A percentile compares a stretch with the other conserved stretches of the same genome.
Conservation (phyloP, 306 rosid species). For the Quercus berberidifolia region DNA sequence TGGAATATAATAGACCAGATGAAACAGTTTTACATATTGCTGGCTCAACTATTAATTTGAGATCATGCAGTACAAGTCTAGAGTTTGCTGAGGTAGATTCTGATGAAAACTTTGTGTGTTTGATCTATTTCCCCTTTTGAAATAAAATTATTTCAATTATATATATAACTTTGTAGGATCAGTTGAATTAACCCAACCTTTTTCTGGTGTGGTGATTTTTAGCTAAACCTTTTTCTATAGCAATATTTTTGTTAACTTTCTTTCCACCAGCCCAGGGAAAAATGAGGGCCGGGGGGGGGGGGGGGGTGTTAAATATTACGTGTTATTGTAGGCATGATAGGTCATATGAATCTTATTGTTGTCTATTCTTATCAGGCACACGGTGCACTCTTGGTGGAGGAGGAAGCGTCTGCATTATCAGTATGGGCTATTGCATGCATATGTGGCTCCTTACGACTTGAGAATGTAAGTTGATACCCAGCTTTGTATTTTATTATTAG, state of each 20-base stretch:
- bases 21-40: slow-evolving; percentile 38
- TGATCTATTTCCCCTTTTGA: no score
- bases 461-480: slow-evolving; percentile 57
- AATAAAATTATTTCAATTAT: no score
- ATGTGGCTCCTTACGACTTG: slow-evolving; percentile 96
- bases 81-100: slow-evolving; percentile 67
- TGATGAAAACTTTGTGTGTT: slow-evolving; percentile 12
- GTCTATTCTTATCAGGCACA: slow-evolving; percentile 68
- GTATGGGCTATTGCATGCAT: slow-evolving; percentile 90
- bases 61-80: slow-evolving; percentile 58
- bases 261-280: neutral
- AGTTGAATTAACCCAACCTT: neutral
- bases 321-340: neutral
- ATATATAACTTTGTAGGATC: neutral
- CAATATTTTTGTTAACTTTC: slow-evolving; percentile 7
- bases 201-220: neutral
- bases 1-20: slow-evolving; percentile 57
- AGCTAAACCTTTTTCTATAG: neutral
- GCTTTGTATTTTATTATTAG: neutral
- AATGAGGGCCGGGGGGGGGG: neutral
- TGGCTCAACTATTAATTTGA: slow-evolving; percentile 70
- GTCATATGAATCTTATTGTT: slow-evolving; percentile 11
- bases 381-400: slow-evolving; percentile 70
- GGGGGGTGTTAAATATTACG: neutral
- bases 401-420: slow-evolving; percentile 93